A percentile compares a stretch with the other conserved stretches of the same genome.
Evolutionary conservation across 768 basidiomycete genomes (phyloP).

Genomic region (Suillus alpinus): DNA sequence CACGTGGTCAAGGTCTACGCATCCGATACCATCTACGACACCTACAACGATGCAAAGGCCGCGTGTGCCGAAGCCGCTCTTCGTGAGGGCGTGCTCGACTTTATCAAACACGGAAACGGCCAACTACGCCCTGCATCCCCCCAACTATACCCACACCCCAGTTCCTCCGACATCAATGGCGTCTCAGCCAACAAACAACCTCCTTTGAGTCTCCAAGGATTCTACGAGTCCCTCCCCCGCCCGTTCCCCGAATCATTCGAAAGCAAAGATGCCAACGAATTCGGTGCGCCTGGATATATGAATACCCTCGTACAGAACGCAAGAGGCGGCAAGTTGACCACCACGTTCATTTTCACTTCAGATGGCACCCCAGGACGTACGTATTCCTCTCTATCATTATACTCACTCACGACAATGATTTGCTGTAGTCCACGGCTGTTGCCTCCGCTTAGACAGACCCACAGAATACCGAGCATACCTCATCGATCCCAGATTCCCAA

Average conservation of each 20-base stretch:
- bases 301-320: slow-evolving; percentile 50
- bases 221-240: slow-evolving; percentile 63
- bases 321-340: slow-evolving; percentile 44
- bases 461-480: slow-evolving; percentile 54
- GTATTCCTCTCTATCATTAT: slow-evolving; percentile 19
- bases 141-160: not conserved
- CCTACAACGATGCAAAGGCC: slow-evolving; percentile 42
- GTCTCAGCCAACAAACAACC: slow-evolving; percentile 9
- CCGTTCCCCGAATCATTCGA: slow-evolving; percentile 58
- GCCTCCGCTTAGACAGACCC: slow-evolving; percentile 57
- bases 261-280: slow-evolving; percentile 43
- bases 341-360: slow-evolving; percentile 43
- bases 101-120: slow-evolving; percentile 54
- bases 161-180: slow-evolving; percentile 7
- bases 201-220: slow-evolving; percentile 48
- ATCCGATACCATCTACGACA: slow-evolving; percentile 42
- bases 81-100: slow-evolving; percentile 53
- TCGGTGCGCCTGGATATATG: slow-evolving; percentile 55
- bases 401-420: slow-evolving; percentile 6
- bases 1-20: slow-evolving; percentile 53
- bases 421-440: slow-evolving; percentile 54
- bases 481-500: slow-evolving; percentile 60
- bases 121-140: slow-evolving; percentile 38
- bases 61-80: slow-evolving; percentile 57
- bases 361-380: slow-evolving; percentile 44